phyloP scores from a whole-genome alignment of 495 filamentous ascomycete genomes.

The Aspergillus funiculosus region DNA sequence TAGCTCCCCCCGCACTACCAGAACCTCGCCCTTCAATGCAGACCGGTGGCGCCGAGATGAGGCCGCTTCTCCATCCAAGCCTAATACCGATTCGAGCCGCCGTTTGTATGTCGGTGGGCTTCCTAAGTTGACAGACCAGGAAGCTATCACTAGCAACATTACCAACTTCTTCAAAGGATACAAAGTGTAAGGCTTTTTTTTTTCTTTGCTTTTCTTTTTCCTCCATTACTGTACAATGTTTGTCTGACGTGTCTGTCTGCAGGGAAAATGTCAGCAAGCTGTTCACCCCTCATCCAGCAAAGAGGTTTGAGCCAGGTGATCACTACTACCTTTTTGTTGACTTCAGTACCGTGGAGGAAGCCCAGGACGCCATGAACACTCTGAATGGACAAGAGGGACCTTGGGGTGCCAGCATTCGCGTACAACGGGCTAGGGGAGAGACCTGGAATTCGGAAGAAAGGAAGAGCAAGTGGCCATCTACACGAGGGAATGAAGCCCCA shows the following conservation, averaged over 20 bases:
- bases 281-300: conserved; percentile 51
- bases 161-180: conserved; percentile 54
- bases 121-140: conserved; percentile 52
- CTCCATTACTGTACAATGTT: neutral
- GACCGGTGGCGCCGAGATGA: conserved; percentile 38
- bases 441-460: conserved; percentile 34
- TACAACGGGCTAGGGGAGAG: conserved; percentile 38
- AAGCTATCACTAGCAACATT: conserved; percentile 47
- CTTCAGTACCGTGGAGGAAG: conserved; percentile 51
- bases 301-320: conserved; percentile 47
- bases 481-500: conserved; percentile 26
- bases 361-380: conserved; percentile 42
- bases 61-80: conserved; percentile 11
- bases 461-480: conserved; percentile 61
- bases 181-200: conserved; percentile 36
- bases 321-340: conserved; percentile 68
- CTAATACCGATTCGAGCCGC: conserved; percentile 40
- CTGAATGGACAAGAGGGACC: conserved; percentile 38
- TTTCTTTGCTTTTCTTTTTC: neutral
- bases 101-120: conserved; percentile 61
- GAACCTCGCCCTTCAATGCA: conserved; percentile 23
- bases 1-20: conserved; percentile 17
- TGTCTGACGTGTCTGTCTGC: conserved; percentile 8
- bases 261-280: conserved; percentile 58
- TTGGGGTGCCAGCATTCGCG: conserved; percentile 43